Conservation (phyloP, 1,284 basidiomycete genomes). For the Lentinula novae-zelandiae region DNA sequence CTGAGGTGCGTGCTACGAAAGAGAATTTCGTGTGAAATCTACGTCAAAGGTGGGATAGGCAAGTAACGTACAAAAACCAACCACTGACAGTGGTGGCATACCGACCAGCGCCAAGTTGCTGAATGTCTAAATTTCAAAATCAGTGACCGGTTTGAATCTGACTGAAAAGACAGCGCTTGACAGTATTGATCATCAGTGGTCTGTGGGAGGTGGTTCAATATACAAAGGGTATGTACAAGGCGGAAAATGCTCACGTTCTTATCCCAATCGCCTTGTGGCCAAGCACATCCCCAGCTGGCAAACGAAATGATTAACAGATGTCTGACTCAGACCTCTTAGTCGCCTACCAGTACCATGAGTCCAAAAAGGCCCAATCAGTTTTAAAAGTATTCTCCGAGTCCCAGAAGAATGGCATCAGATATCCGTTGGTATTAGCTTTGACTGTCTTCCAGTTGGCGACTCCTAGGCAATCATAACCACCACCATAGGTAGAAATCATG, state of each 20-base stretch:
- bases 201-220: neutral
- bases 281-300: constrained; percentile 43
- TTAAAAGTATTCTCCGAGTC: constrained; percentile 35
- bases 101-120: constrained; percentile 29
- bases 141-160: neutral
- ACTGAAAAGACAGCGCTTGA: neutral
- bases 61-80: constrained; percentile 31
- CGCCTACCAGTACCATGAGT: constrained; percentile 43
- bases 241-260: constrained; percentile 30
- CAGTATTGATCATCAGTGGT: neutral
- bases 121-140: constrained; percentile 27
- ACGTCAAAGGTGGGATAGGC: neutral
- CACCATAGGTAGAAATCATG: constrained; percentile 38
- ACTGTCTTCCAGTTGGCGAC: constrained; percentile 35
- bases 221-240: constrained; percentile 3
- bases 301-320: neutral
- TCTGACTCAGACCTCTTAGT: too few relatives aligned
- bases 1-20: constrained; percentile 27
- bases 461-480: constrained; percentile 33
- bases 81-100: constrained; percentile 39
- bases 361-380: constrained; percentile 29
- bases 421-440: constrained; percentile 35
- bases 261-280: constrained; percentile 35
- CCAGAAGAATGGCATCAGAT: constrained; percentile 42
- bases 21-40: neutral